Base-by-base conservation (phyloP, 305 asterid genomes). In the Caryopteris hybrid region DNA sequence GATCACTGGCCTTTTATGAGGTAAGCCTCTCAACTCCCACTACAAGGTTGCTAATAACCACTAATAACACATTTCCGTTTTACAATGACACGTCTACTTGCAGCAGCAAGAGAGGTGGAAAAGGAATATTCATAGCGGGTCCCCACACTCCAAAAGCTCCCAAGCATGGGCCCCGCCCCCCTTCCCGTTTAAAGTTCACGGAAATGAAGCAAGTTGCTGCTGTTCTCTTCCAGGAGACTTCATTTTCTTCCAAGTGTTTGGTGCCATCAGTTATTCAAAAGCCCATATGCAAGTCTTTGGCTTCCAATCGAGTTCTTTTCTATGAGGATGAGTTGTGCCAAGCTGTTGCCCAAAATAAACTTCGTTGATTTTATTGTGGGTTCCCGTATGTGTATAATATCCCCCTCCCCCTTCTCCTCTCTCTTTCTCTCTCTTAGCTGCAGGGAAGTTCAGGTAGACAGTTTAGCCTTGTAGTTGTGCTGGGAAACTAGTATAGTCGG, bases 281-380 rank as follows among this genome's bases (percentile, higher is more conserved):
- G 69, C 94, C 95, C 23, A 55, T 80, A 18, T 88, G 94, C 88
- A 90, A 90, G 75, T 73, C 94, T 13, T 22, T 88, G 88, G 95
- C 86, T 67, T 90, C 97, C 48, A 88, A 90, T 74, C 74, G 99
- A 79, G 97, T 86, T 25, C 72, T 91, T 12, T 88, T 91, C 77
- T 91, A 89, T 0, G 97, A 93, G 85, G 99, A 93, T 16, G 99
- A 93, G 71, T 73, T 93, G 53, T 93, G 99, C 81, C 95, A 93
- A 76, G 96, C 99, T 3, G 99, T 91, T 66, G 97, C 97, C 31
- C 97, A 91, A 76, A 94, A 94, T 85, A 93, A 91, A 69, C 95
- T 93, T 51, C 92, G 80, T 64, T 93, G 92, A 91, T 41, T 58
- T 23, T 23, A 3, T 22, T 1, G 29, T 18, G 67, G 70, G 68